These are phyloP conservation scores for Gossypium davidsonii DNA, from an alignment of 441 rosid genomes.

Conservation along the genomic window DNA sequence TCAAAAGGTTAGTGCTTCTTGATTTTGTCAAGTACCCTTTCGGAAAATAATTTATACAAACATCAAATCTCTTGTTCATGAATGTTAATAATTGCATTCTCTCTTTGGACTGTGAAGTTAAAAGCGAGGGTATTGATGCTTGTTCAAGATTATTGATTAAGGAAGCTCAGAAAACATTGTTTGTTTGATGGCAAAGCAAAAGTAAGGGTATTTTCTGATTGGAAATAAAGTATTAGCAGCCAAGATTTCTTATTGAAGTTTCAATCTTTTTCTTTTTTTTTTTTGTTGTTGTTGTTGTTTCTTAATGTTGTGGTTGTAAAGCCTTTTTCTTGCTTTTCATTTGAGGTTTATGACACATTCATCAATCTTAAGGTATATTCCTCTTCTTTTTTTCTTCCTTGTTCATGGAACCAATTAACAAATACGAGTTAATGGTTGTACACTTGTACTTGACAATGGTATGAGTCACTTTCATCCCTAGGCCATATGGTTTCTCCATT, in stretches of 20 bases:
- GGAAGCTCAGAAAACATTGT: neutral
- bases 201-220: neutral
- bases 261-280: neutral
- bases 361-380: neutral
- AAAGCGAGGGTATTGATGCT: neutral
- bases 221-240: neutral
- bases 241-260: neutral
- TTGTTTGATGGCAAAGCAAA: neutral
- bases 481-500: neutral
- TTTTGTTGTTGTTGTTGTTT: neutral
- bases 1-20: neutral
- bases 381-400: neutral
- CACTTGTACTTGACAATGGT: neutral
- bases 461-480: neutral
- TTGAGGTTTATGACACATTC: neutral
- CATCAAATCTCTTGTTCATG: neutral
- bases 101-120: neutral
- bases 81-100: neutral
- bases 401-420: neutral
- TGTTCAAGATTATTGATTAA: neutral
- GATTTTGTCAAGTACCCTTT: neutral
- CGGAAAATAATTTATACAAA: neutral
- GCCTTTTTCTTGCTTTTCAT: neutral
- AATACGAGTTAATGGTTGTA: neutral
- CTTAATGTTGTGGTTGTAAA: neutral